Conservation (phyloP, 73 alveolate species). For the Symbiodinium natans region DNA sequence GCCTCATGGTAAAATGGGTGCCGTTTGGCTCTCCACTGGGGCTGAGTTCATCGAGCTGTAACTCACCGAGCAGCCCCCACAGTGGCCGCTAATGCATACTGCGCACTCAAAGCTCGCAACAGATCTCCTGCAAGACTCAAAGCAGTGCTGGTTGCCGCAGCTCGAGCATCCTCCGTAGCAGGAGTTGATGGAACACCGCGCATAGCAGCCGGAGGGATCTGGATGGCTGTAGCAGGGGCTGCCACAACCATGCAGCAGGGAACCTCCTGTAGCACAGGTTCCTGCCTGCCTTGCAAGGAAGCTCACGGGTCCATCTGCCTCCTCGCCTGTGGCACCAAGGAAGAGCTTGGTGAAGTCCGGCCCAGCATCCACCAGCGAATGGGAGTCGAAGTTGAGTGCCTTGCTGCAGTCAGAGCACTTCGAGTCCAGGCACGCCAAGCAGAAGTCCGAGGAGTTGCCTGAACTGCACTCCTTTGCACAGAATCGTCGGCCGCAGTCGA, state of each 20-base stretch:
- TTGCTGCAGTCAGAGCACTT: neutral
- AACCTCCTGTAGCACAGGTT: neutral
- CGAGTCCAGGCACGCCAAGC: neutral
- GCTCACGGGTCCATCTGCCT: slow-evolving; percentile 1
- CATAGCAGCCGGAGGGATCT: neutral
- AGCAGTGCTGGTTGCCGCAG: neutral
- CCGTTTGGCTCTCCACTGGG: too few relatives aligned
- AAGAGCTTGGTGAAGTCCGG: neutral
- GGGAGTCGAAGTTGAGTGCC: neutral
- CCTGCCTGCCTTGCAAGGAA: neutral
- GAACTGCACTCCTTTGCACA: neutral
- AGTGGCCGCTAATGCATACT: neutral
- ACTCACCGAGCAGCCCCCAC: neutral
- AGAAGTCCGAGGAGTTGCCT: neutral
- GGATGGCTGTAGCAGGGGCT: neutral
- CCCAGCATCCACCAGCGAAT: neutral
- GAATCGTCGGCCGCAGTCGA: neutral
- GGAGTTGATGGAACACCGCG: neutral
- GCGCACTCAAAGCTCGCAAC: neutral
- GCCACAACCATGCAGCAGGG: neutral
- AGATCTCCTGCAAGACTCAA: neutral
- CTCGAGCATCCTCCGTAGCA: neutral
- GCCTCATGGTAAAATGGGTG: neutral
- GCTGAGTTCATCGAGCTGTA: neutral
- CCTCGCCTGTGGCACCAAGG: neutral